Conservation (phyloP, 2,329 filamentous ascomycete genomes). For the Tolypocladium ophioglossoides region DNA sequence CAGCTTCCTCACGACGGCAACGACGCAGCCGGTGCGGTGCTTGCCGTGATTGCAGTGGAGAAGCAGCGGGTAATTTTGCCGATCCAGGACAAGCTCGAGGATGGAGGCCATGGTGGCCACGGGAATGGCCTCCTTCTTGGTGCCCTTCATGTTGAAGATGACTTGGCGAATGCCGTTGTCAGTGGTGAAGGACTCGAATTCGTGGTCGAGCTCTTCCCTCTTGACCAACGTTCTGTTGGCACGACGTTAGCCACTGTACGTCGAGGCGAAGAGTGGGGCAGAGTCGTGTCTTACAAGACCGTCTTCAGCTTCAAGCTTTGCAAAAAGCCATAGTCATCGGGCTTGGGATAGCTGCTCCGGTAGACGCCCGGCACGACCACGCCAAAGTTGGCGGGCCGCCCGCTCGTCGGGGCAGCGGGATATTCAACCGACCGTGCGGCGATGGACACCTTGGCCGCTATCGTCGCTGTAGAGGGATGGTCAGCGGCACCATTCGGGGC, state of each 20-base stretch:
- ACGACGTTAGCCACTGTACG: slow-evolving; percentile 5
- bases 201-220: slow-evolving; percentile 43
- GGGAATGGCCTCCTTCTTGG: slow-evolving; percentile 69
- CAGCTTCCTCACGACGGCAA: slow-evolving; percentile 66
- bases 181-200: slow-evolving; percentile 51
- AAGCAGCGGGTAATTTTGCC: slow-evolving; percentile 66
- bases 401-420: slow-evolving; percentile 12
- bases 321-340: slow-evolving; percentile 61
- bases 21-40: slow-evolving; percentile 86
- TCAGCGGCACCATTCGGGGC: neutral
- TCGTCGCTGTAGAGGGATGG: neutral
- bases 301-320: slow-evolving; percentile 61
- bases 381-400: slow-evolving; percentile 62
- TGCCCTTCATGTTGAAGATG: slow-evolving; percentile 72
- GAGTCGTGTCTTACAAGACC: slow-evolving; percentile 51
- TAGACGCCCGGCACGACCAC: slow-evolving; percentile 65
- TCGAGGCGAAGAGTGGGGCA: neutral
- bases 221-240: slow-evolving; percentile 49
- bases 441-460: neutral
- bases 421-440: slow-evolving; percentile 8
- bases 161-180: slow-evolving; percentile 59
- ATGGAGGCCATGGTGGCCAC: slow-evolving; percentile 58
- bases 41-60: slow-evolving; percentile 93
- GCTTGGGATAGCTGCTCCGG: slow-evolving; percentile 68
- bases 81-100: slow-evolving; percentile 60